Conservation (phyloP, 805 yeast genomes). For the Saccharomycopsis capsularis region DNA sequence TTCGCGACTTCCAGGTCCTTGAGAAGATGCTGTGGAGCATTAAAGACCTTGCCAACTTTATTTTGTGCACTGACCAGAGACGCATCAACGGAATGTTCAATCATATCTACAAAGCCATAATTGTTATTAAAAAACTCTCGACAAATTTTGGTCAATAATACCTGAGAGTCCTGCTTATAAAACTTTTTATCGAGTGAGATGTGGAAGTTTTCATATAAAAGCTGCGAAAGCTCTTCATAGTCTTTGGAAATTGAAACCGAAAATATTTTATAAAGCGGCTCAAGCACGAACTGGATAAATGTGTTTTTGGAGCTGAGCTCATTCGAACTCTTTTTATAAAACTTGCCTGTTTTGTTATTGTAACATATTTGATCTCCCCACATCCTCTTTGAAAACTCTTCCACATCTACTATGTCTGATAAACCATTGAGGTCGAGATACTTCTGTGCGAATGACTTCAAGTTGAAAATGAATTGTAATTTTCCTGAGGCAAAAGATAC, state of each 20-base stretch:
- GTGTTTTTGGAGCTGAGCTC: slow-evolving; percentile 30
- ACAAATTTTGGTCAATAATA: slow-evolving; percentile 50
- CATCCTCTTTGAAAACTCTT: slow-evolving; percentile 44
- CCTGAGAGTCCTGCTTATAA: slow-evolving; percentile 49
- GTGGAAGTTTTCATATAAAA: slow-evolving; percentile 45
- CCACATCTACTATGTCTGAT: slow-evolving; percentile 24
- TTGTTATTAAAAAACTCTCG: slow-evolving; percentile 45
- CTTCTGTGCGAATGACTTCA: slow-evolving; percentile 53
- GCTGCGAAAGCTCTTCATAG: slow-evolving; percentile 34
- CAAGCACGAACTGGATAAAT: slow-evolving; percentile 59
- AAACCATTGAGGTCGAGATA: slow-evolving; percentile 31
- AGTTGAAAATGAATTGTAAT: slow-evolving; percentile 56
- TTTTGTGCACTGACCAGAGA: slow-evolving; percentile 32
- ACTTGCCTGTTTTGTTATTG: slow-evolving; percentile 36
- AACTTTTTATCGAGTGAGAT: slow-evolving; percentile 35
- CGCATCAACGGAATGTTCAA: slow-evolving; percentile 27
- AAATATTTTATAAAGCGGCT: slow-evolving; percentile 74
- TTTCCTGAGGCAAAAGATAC: slow-evolving; percentile 69
- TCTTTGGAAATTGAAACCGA: slow-evolving; percentile 52
- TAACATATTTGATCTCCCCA: slow-evolving; percentile 72
- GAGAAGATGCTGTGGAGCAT: background rate
- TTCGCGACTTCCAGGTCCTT: background rate
- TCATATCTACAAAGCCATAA: slow-evolving; percentile 47
- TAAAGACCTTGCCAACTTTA: slow-evolving; percentile 21
- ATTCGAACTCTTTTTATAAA: slow-evolving; percentile 30